phyloP scores from a whole-genome alignment of 176 grass and related monocot genomes.

The Dendrocalamus sinicus region DNA sequence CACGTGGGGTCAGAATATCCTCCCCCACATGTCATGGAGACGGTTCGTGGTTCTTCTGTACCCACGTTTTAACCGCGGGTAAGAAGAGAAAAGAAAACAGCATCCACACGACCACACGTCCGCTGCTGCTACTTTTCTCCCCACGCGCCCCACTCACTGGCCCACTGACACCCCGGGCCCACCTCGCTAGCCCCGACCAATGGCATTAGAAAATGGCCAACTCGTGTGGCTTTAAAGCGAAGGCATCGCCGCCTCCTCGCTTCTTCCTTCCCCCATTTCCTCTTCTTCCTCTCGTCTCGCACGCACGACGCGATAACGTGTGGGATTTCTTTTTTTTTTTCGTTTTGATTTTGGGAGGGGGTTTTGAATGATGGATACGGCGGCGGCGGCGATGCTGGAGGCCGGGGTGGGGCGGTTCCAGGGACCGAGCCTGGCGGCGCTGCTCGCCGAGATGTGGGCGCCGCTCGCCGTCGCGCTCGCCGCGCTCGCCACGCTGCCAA shows the following conservation, averaged over 20 bases:
- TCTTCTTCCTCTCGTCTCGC: not conserved
- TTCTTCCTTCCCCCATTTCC: not conserved
- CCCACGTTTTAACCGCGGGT: slow-evolving; percentile 12
- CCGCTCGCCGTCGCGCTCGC: slow-evolving; percentile 58
- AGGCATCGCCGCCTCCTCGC: slow-evolving; percentile 1
- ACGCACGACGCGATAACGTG: slow-evolving; percentile 2
- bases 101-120: not conserved
- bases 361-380: slow-evolving; percentile 38
- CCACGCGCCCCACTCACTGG: fast-evolving
- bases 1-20: fast-evolving
- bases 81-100: too few relatives aligned
- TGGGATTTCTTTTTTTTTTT: not conserved
- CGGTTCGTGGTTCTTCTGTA: fast-evolving
- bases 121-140: not conserved
- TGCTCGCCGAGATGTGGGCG: slow-evolving; percentile 64
- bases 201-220: not conserved
- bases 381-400: slow-evolving; percentile 60
- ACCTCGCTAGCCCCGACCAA: not conserved
- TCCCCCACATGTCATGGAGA: not conserved
- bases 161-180: not conserved
- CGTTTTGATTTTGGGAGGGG: not conserved
- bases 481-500: slow-evolving; percentile 60
- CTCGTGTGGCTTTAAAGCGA: slow-evolving; percentile 30
- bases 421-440: slow-evolving; percentile 43
- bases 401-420: slow-evolving; percentile 57